Percentiles rank a stretch among this genome's conserved stretches.
Evolutionary conservation across 768 basidiomycete genomes (phyloP).

Genomic region (Holtermannia corniformis): DNA sequence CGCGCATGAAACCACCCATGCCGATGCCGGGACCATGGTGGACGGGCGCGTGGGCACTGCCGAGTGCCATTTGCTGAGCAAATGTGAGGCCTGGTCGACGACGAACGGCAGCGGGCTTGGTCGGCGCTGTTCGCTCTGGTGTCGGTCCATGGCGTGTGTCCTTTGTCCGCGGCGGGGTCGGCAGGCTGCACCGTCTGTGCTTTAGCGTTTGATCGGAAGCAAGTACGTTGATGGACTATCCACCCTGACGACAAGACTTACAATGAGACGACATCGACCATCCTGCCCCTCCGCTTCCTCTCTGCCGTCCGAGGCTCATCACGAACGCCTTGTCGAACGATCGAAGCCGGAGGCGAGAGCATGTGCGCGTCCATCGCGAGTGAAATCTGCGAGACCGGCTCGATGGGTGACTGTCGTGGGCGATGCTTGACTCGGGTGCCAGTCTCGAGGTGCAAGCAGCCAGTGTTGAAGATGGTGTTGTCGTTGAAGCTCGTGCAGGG

Average conservation of each 20-base stretch:
- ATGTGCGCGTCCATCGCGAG: no score
- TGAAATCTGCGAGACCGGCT: not conserved
- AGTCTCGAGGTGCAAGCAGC: no score
- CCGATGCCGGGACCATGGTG: conserved; percentile 2
- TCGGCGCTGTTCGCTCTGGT: not conserved
- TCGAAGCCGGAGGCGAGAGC: not conserved
- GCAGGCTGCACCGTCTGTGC: no score
- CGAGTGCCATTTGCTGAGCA: conserved; percentile 9
- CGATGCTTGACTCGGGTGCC: no score
- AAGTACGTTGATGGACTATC: conserved; percentile 8
- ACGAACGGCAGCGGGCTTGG: not conserved
- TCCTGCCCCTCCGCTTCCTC: conserved; percentile 6
- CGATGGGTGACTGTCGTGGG: no score
- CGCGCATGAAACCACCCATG: not conserved
- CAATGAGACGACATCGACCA: conserved; percentile 8
- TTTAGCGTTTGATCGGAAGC: no score
- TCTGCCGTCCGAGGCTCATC: conserved; percentile 5
- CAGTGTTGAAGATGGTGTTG: no score
- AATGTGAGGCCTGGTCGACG: conserved; percentile 8
- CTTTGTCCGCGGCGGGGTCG: conserved; percentile 8
- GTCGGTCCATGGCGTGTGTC: conserved; percentile 5
- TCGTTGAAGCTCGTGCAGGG: no score
- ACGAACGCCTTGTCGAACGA: not conserved
- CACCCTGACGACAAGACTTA: not conserved
- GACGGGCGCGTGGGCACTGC: no score